phyloP scores from a whole-genome alignment of 2,329 filamentous ascomycete species.

The Cladophialophora psammophila region DNA sequence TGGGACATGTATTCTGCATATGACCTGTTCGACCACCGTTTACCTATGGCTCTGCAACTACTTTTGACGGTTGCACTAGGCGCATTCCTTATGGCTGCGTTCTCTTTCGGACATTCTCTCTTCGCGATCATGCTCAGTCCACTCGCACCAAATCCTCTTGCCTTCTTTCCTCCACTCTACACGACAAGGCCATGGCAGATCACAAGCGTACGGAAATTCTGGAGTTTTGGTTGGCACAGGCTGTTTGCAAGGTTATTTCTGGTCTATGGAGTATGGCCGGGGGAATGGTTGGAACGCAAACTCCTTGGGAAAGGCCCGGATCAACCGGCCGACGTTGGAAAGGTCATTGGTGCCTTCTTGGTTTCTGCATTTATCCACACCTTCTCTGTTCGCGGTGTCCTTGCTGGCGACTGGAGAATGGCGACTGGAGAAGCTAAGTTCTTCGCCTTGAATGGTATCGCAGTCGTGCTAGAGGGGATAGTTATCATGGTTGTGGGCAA shows the following conservation, averaged over 20 bases:
- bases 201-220: constrained; percentile 50
- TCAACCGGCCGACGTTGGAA: constrained; percentile 52
- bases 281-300: constrained; percentile 53
- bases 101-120: constrained; percentile 52
- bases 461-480: constrained; percentile 45
- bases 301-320: constrained; percentile 46
- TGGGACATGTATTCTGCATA: constrained; percentile 28
- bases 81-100: constrained; percentile 54
- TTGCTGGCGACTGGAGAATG: constrained; percentile 47
- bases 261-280: constrained; percentile 56
- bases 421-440: constrained; percentile 46
- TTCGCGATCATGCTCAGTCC: constrained; percentile 52
- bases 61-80: constrained; percentile 51
- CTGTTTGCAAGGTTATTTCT: constrained; percentile 55
- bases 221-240: constrained; percentile 56
- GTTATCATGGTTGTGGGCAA: constrained; percentile 36
- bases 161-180: constrained; percentile 56
- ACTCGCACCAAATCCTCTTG: constrained; percentile 50
- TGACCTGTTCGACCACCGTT: constrained; percentile 46
- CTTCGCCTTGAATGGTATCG: constrained; percentile 45
- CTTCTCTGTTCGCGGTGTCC: constrained; percentile 51
- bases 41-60: constrained; percentile 47
- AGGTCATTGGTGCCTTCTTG: constrained; percentile 53
- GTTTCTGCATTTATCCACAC: constrained; percentile 53
- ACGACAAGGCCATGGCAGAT: constrained; percentile 53